Conservation (phyloP, 768 basidiomycete genomes). For the Panaeolus papilionaceus region DNA sequence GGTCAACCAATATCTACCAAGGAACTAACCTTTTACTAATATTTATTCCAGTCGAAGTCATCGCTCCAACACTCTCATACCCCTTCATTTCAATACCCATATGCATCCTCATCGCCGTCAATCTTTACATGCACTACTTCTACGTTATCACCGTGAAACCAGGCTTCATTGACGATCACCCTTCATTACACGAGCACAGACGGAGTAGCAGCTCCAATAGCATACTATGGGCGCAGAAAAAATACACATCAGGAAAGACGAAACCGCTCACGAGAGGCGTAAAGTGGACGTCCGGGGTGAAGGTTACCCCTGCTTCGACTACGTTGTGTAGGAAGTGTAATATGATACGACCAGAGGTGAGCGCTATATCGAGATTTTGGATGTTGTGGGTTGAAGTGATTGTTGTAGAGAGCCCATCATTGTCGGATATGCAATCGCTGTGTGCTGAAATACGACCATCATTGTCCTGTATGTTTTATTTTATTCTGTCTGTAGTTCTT, state of each 20-base stretch:
- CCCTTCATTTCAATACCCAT: constrained; percentile 67
- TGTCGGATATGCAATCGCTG: constrained; percentile 92
- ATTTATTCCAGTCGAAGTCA: constrained; percentile 70
- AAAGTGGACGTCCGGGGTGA: constrained; percentile 52
- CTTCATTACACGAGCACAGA: constrained; percentile 38
- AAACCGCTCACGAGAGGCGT: constrained; percentile 48
- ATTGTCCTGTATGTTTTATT: constrained; percentile 78
- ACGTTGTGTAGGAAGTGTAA: constrained; percentile 76
- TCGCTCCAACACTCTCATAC: constrained; percentile 68
- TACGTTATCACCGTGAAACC: constrained; percentile 81
- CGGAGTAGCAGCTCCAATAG: constrained; percentile 40
- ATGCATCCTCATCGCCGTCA: constrained; percentile 77
- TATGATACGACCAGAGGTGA: constrained; percentile 77
- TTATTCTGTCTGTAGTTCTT: constrained; percentile 9
- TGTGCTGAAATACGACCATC: constrained; percentile 90
- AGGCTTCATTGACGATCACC: constrained; percentile 71
- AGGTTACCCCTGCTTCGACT: constrained; percentile 58
- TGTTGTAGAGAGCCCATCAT: constrained; percentile 83
- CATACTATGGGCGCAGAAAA: constrained; percentile 62
- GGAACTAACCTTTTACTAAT: constrained; percentile 7
- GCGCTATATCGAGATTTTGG: constrained; percentile 27
- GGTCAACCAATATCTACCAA: neutral
- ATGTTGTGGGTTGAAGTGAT: neutral
- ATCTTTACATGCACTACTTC: constrained; percentile 86
- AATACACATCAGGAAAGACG: constrained; percentile 33